Conservation (phyloP, 306 rosid species). For the Cercis canadensis region DNA sequence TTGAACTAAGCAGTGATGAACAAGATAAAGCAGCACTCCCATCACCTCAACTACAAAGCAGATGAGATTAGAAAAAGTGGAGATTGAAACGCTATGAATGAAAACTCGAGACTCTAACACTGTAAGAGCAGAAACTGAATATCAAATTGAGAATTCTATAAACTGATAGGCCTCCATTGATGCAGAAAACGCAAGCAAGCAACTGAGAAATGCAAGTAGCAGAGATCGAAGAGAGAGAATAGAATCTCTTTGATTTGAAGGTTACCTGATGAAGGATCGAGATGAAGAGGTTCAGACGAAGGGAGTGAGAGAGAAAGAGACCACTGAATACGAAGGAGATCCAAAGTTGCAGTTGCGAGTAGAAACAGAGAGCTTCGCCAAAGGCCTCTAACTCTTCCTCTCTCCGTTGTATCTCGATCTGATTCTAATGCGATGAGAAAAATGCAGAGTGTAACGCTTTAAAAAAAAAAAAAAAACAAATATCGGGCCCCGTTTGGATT, state of each 20-base stretch:
- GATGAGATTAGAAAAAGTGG: background rate
- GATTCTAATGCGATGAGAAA: constrained; percentile 11
- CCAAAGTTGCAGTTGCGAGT: background rate
- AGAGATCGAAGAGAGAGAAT: background rate
- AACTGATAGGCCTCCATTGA: background rate
- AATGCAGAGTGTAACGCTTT: background rate
- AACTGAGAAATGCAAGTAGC: background rate
- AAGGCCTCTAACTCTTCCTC: background rate
- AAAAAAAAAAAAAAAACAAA: background rate
- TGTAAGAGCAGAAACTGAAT: background rate
- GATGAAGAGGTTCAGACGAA: background rate
- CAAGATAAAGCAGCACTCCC: background rate
- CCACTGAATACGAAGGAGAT: background rate
- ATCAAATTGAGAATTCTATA: background rate
- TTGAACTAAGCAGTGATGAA: background rate
- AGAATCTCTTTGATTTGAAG: background rate
- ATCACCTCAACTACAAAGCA: background rate
- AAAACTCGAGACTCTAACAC: background rate
- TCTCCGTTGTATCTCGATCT: constrained; percentile 24
- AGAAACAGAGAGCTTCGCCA: background rate
- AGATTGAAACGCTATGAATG: background rate
- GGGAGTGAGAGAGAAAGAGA: background rate
- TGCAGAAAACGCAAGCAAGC: background rate
- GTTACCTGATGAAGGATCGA: constrained; percentile 12
- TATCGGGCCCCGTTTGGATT: no score